Base-by-base conservation (phyloP, 345 rosid genomes). In the Mercurialis annua region DNA sequence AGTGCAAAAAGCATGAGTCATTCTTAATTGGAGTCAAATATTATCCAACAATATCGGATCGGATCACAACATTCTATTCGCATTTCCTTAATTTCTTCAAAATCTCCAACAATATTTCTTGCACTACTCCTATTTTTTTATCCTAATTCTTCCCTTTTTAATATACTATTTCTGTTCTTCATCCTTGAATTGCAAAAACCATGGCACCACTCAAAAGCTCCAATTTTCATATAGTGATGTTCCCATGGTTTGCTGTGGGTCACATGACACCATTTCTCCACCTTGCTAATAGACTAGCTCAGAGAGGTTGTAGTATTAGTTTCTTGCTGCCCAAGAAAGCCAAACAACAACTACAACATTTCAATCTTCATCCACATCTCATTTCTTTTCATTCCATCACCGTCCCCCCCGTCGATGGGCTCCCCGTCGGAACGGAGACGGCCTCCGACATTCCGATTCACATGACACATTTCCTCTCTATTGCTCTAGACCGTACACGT, bases 381-480 rank as follows among this genome's bases (percentile, higher is more conserved):
- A 77, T 85, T 40, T 24, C 67, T 18, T 81, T 86, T 70, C 68
- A 64, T 23, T 67, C 80, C 26, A 21, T 86, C 29, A 40, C 54
- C 11, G 30, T 89, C 30, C 84, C 90, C 12, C 75, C 24, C 0
- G 85, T 85, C 29, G 64, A 75, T 0, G 89, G 90, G 56, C 91
- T 92, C 65, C 98, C 98, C 26, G 70, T 72, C 0, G 95, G 92
- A 5, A 65, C 87, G 0, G 85, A 90, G 67, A 92, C 95, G 0
- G 86, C 87, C 56, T 86, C 98, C 0, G 96, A 92, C 10, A 63
- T 92, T 26, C 85, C 92, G 24, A 55, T 84, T 55, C 59, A 60
- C 30, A 36, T 77, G 26, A 73, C 42, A 48, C 75, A 74, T 63
- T 76, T 76, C 40, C 92, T 92, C 31, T 70, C 82, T 14, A 40